Conservation (phyloP, 2,329 filamentous ascomycete genomes). For the Cladosporium cucumerinum region DNA sequence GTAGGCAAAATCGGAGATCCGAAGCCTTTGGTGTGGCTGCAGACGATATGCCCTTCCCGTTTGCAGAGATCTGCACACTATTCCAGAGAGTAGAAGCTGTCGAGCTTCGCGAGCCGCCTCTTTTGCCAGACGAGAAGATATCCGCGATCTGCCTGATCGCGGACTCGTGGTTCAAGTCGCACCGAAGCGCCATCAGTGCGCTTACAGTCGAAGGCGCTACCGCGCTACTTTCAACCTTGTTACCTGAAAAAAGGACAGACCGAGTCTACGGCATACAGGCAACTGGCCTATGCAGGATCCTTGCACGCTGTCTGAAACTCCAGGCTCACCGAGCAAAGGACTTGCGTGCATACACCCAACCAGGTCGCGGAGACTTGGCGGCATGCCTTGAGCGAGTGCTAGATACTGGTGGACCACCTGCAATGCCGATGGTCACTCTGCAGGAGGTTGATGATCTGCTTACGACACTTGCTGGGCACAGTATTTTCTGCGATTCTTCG, state of each 20-base stretch:
- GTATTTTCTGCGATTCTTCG: conserved; percentile 66
- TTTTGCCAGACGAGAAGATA: conserved; percentile 34
- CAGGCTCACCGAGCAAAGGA: conserved; percentile 59
- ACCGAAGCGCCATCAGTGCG: conserved; percentile 58
- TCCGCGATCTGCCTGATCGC: conserved; percentile 40
- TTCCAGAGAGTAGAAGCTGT: conserved; percentile 63
- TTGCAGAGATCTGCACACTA: conserved; percentile 69
- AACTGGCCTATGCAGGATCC: conserved; percentile 59
- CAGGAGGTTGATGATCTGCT: conserved; percentile 70
- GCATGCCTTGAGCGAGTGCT: conserved; percentile 67
- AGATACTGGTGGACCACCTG: conserved; percentile 50
- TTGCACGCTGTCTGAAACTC: conserved; percentile 65
- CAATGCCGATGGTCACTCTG: conserved; percentile 52
- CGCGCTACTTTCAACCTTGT: conserved; percentile 69
- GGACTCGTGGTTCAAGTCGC: conserved; percentile 64
- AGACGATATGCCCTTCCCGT: conserved; percentile 59
- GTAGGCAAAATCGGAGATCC: not conserved
- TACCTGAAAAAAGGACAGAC: conserved; percentile 73
- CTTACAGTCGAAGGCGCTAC: conserved; percentile 53
- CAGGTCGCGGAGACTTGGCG: conserved; percentile 64
- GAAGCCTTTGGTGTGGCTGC: not conserved
- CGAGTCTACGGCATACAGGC: conserved; percentile 71
- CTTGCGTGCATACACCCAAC: conserved; percentile 60
- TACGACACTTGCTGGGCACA: conserved; percentile 63
- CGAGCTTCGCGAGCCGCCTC: conserved; percentile 39